Base-by-base conservation (phyloP, 2,329 filamentous ascomycete species). In the Magnaporthales sp. region DNA sequence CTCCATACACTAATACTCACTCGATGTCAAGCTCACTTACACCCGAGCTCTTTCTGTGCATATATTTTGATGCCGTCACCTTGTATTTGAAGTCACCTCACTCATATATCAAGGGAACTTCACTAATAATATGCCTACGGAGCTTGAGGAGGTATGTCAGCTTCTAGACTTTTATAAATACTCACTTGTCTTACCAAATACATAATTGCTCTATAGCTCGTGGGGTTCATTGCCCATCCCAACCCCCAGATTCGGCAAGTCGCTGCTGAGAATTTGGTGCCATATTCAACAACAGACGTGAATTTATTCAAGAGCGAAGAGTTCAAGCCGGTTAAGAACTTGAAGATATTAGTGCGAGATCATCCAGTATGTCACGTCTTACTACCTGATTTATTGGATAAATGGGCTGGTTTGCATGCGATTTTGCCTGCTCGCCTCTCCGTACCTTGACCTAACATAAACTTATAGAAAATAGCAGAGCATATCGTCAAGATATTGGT, bases 401-500 rank as follows among this genome's bases (percentile, higher is more conserved):
- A 63, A 6, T 4, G 4, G 2, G 11, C 5, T 10, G n/a, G 60
- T 15, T 15, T 3, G 1, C 22, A 5, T 4, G 13, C 6, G n/a
- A 9, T 32, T 30, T 62, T 65, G 32, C 13, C 32, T 7, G 32
- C 32, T 13, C 32, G 13, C 13, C 13, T 38, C 32, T 38, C 32
- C 8, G 38, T 51, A 19, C 13, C n/a, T 60, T 60, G 26, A 6
- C 13, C 24, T 60, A 27, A 60, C 56, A 60, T 13, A 13, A 15
- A 19, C 9, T 19, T 61, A 4, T 69, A 96, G 88, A 87, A 90
- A 76, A 97, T 97, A 68, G 91, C 94, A n/a, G 92, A 95, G 76
- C 91, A 97, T 86, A 93, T 91, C 51, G 80, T 97, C 71, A 96
- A 89, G 15, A 94, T 97, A 71, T 88, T 99, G 69, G 86, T 98